These are phyloP conservation scores for Globisporangium lucens DNA, from an alignment of 352 stramenopile species.

Conservation along the genomic window DNA sequence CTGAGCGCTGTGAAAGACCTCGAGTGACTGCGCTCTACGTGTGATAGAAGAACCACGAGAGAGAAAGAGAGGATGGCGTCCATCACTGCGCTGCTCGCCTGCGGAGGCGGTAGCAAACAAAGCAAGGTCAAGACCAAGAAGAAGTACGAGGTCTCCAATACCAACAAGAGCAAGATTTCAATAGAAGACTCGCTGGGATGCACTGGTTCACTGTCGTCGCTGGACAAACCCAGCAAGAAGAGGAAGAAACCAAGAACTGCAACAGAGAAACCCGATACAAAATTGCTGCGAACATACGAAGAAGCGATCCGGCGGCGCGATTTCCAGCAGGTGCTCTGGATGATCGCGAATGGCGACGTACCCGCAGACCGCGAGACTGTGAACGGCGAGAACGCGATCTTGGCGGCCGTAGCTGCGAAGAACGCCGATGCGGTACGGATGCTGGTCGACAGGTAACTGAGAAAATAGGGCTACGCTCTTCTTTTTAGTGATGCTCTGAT, in stretches of 20 bases:
- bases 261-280: conserved; percentile 7
- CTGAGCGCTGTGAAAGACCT: not conserved
- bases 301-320: conserved; percentile 54
- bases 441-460: conserved; percentile 42
- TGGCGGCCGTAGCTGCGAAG: conserved; percentile 53
- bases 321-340: conserved; percentile 60
- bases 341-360: conserved; percentile 61
- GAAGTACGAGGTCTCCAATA: conserved; percentile 11
- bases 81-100: conserved; percentile 10
- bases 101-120: conserved; percentile 9
- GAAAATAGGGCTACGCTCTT: not conserved
- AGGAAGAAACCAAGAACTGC: not conserved
- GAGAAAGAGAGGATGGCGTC: conserved; percentile 1
- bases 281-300: conserved; percentile 30
- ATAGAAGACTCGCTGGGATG: not conserved
- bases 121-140: not conserved
- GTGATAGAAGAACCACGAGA: not conserved
- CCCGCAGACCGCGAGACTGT: conserved; percentile 45
- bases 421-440: conserved; percentile 35
- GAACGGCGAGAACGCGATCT: conserved; percentile 53
- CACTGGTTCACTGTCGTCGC: not conserved
- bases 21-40: not conserved
- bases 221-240: not conserved
- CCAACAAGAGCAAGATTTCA: not conserved
- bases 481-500: not conserved